phyloP scores from a whole-genome alignment of 306 rosid genomes.

The Astragalus glycyphyllos region DNA sequence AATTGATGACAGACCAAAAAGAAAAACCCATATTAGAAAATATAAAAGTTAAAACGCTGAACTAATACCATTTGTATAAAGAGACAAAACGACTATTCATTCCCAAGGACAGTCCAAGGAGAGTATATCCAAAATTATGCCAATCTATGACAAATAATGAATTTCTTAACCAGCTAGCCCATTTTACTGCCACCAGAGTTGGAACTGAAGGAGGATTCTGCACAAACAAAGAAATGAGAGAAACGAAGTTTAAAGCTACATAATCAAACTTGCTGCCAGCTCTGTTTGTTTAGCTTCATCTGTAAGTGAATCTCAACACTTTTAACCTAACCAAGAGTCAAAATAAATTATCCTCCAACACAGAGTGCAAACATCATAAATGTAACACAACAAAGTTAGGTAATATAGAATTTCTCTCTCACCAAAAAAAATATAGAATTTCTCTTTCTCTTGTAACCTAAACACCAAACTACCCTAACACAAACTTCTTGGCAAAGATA shows the following conservation, averaged over 20 bases:
- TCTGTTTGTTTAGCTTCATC: constrained; percentile 19
- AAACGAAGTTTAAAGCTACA: constrained; percentile 26
- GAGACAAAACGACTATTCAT: constrained; percentile 84
- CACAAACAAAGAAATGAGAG: constrained; percentile 40
- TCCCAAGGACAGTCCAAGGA: constrained; percentile 84
- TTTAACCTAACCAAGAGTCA: constrained; percentile 1
- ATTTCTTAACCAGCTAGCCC: constrained; percentile 82
- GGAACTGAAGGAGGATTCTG: constrained; percentile 99
- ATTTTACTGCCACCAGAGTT: constrained; percentile 86
- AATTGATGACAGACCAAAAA: constrained; percentile 20
- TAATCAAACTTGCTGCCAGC: constrained; percentile 9
- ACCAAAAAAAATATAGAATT: too few species aligned
- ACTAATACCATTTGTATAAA: constrained; percentile 75
- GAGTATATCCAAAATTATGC: constrained; percentile 98
- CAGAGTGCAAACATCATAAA: constrained; percentile 29
- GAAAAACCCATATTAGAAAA: constrained; percentile 29
- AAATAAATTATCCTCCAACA: neutral
- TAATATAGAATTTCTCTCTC: too few species aligned
- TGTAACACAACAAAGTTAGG: constrained; percentile 11
- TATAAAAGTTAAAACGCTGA: constrained; percentile 35
- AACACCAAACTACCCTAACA: constrained; percentile 20
- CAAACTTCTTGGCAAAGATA: constrained; percentile 2
- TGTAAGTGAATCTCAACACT: constrained; percentile 5
- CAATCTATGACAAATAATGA: constrained; percentile 91
- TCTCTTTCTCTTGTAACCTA: neutral